phyloP scores from a whole-genome alignment of 2,329 filamentous ascomycete genomes.

The Nemania sp. region DNA sequence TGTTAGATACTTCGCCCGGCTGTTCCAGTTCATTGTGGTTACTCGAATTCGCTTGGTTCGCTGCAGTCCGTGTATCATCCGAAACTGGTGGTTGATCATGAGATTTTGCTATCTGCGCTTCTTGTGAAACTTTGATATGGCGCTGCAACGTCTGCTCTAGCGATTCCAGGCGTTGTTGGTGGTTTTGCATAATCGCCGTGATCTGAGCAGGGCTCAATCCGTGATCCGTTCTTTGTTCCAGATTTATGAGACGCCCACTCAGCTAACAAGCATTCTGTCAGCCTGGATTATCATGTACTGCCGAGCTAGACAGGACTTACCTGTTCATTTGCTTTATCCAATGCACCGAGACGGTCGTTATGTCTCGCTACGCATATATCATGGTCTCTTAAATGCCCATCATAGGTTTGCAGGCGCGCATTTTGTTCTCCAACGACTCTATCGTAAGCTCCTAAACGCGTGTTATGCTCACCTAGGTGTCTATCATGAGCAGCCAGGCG shows the following conservation, averaged over 20 bases:
- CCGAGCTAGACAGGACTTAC: conserved; percentile 4
- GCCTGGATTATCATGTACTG: neutral
- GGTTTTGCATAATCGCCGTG: conserved; percentile 26
- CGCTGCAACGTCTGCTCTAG: conserved; percentile 21
- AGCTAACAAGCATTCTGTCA: conserved; percentile 15
- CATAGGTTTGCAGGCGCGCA: conserved; percentile 6
- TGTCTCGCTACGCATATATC: conserved; percentile 20
- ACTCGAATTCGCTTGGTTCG: conserved; percentile 3
- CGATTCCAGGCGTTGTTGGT: conserved; percentile 28
- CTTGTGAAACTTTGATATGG: conserved; percentile 20
- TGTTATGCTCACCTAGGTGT: conserved; percentile 17
- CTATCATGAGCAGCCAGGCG: conserved; percentile 17
- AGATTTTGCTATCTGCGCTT: conserved; percentile 8
- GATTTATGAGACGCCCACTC: conserved; percentile 10
- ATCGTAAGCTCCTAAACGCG: conserved; percentile 15
- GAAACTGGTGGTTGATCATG: conserved; percentile 4
- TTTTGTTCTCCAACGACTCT: conserved; percentile 18
- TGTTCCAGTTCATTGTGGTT: conserved; percentile 1
- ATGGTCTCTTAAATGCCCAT: conserved; percentile 15
- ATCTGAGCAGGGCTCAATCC: conserved; percentile 24
- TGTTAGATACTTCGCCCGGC: conserved; percentile 3
- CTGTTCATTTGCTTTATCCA: conserved; percentile 22
- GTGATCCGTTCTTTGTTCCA: conserved; percentile 26
- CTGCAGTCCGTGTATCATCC: conserved; percentile 1
- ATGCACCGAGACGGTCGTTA: conserved; percentile 14